phyloP scores from a whole-genome alignment of 306 rosid genomes.

The Gleditsia sinensis region DNA sequence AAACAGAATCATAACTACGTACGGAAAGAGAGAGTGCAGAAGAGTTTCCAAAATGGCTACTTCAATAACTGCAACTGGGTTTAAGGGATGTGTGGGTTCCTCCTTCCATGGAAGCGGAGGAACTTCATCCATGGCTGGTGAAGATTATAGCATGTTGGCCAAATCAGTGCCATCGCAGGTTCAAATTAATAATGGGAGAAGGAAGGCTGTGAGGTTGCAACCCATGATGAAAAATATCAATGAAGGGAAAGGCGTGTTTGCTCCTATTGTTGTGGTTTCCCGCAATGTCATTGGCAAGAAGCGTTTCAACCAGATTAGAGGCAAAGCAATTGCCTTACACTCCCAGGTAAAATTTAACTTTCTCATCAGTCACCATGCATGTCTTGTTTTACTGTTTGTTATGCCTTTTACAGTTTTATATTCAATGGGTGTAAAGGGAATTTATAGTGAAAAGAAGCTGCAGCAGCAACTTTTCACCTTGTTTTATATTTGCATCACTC shows the following conservation, averaged over 20 bases:
- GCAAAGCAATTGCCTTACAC: constrained; percentile 97
- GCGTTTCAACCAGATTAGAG: constrained; percentile 90
- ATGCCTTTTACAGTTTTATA: too few relatives aligned
- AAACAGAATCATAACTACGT: too few relatives aligned
- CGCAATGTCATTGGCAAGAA: constrained; percentile 86
- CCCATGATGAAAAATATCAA: constrained; percentile 96
- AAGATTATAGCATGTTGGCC: constrained; percentile 52
- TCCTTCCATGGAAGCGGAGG: constrained; percentile 82
- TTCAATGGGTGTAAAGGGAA: too few relatives aligned
- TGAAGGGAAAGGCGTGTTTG: constrained; percentile 95
- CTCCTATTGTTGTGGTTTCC: constrained; percentile 74
- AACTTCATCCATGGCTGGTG: constrained; percentile 57
- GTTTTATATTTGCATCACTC: too few relatives aligned
- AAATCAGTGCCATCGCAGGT: constrained; percentile 56
- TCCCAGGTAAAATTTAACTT: constrained; percentile 99
- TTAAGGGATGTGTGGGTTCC: constrained; percentile 50
- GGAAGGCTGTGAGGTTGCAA: constrained; percentile 55
- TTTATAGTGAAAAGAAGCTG: too few relatives aligned
- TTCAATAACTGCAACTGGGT: constrained; percentile 62
- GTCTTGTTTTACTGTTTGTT: too few relatives aligned
- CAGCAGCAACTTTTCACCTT: too few relatives aligned
- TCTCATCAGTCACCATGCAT: too few relatives aligned
- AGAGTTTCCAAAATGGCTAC: constrained; percentile 52
- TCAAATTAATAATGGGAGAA: constrained; percentile 70
- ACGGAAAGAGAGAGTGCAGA: background rate